Conservation (phyloP, 371 early-diverging fungal genomes). For the Massospora cicadina region DNA sequence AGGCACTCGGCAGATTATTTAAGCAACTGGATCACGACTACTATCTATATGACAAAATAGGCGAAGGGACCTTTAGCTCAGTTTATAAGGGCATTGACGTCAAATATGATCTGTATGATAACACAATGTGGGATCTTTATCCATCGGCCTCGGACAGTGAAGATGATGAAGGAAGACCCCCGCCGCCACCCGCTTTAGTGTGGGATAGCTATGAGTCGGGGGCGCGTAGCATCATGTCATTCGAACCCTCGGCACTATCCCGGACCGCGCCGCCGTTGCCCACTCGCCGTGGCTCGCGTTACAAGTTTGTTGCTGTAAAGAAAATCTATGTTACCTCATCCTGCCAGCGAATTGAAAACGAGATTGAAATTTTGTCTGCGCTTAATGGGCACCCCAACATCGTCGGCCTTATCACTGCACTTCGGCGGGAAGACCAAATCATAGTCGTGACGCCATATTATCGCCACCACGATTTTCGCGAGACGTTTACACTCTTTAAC, state of each 20-base stretch:
- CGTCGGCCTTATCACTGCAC: conserved; percentile 63
- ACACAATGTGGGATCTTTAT: conserved; percentile 32
- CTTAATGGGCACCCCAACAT: conserved; percentile 35
- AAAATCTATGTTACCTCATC: conserved; percentile 74
- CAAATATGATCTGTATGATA: conserved; percentile 42
- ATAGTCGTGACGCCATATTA: conserved; percentile 80
- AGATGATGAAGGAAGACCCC: conserved; percentile 10
- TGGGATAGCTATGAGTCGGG: conserved; percentile 8
- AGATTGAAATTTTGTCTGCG: conserved; percentile 62
- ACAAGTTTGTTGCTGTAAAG: conserved; percentile 73
- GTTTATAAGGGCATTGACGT: conserved; percentile 90
- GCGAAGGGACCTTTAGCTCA: conserved; percentile 78
- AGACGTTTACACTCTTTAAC: conserved; percentile 19
- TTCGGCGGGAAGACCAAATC: conserved; percentile 71
- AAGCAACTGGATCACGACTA: not conserved
- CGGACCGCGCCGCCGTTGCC: not conserved
- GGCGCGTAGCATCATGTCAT: not conserved
- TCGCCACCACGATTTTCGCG: conserved; percentile 62
- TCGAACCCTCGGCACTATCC: not conserved
- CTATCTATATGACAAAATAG: conserved; percentile 11
- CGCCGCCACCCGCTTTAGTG: conserved; percentile 8
- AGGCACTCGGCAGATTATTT: not conserved
- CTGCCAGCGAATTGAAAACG: conserved; percentile 72
- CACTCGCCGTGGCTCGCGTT: conserved; percentile 4
- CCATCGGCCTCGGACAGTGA: conserved; percentile 7